Evolutionary conservation across 2,329 filamentous ascomycete species (phyloP).

Genomic region (Cladorrhinum sp.): DNA sequence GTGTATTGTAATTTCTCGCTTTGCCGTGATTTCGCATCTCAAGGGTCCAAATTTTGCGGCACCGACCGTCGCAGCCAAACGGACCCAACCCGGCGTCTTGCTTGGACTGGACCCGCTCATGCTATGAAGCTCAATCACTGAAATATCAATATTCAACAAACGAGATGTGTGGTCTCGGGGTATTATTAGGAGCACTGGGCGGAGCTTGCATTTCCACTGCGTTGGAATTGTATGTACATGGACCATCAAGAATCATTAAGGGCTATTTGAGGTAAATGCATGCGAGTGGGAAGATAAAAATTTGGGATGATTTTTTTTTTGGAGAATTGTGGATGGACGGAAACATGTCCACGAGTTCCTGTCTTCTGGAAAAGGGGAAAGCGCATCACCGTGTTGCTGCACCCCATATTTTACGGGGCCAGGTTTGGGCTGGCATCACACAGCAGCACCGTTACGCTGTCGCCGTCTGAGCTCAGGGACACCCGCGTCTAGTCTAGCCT

Average conservation of each 20-base stretch:
- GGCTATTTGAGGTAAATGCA: not conserved
- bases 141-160: constrained; percentile 4
- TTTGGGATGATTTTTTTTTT: not conserved
- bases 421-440: constrained; percentile 13
- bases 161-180: constrained; percentile 3
- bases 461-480: constrained; percentile 17
- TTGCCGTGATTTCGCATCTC: constrained; percentile 4
- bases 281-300: not conserved
- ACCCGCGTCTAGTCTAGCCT: constrained; percentile 14
- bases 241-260: not conserved
- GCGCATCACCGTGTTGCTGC: constrained; percentile 4
- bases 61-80: constrained; percentile 10
- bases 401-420: constrained; percentile 19
- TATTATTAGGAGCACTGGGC: constrained; percentile 2
- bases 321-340: no score
- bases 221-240: not conserved
- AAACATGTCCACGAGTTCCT: not conserved
- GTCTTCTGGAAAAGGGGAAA: constrained; percentile 21
- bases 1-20: not conserved
- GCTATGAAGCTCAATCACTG: constrained; percentile 1
- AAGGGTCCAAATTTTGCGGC: constrained; percentile 9
- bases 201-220: not conserved
- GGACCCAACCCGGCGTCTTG: not conserved
- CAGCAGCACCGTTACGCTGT: constrained; percentile 18
- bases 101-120: constrained; percentile 5